phyloP scores from a whole-genome alignment of 441 rosid genomes.

The Mallotus japonicus region DNA sequence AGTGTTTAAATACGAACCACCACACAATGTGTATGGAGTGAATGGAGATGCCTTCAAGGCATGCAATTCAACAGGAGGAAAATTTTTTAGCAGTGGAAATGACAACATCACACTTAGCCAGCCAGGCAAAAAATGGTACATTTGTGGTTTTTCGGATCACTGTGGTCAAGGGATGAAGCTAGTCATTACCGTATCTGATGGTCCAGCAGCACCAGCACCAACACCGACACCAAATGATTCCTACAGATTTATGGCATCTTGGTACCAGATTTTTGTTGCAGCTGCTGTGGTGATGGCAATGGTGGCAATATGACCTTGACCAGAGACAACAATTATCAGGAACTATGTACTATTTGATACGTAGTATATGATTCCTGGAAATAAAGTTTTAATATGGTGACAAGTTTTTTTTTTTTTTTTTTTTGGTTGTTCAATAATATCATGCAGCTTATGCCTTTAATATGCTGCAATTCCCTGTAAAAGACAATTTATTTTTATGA shows the following conservation, averaged over 20 bases:
- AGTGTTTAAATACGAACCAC: constrained; percentile 35
- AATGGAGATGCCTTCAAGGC: no score
- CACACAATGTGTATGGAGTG: constrained; percentile 33
- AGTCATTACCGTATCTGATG: no score
- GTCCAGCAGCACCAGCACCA: no score
- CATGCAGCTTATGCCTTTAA: background rate
- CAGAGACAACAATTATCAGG: background rate
- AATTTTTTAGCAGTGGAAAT: no score
- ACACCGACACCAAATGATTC: background rate
- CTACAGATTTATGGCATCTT: background rate
- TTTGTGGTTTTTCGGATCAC: no score
- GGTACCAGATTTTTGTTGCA: constrained; percentile 17
- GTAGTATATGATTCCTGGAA: background rate
- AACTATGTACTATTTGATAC: background rate
- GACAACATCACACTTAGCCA: no score
- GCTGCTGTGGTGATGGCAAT: background rate
- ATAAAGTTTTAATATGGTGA: background rate
- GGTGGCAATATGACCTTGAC: background rate
- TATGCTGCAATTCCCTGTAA: background rate
- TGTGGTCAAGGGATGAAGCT: no score
- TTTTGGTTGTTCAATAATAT: background rate
- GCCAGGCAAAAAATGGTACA: no score
- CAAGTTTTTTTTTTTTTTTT: no score
- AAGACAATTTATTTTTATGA: background rate
- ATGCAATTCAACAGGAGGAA: no score